phyloP scores from a whole-genome alignment of 2,329 filamentous ascomycete species.

The Clonostachys rosea region DNA sequence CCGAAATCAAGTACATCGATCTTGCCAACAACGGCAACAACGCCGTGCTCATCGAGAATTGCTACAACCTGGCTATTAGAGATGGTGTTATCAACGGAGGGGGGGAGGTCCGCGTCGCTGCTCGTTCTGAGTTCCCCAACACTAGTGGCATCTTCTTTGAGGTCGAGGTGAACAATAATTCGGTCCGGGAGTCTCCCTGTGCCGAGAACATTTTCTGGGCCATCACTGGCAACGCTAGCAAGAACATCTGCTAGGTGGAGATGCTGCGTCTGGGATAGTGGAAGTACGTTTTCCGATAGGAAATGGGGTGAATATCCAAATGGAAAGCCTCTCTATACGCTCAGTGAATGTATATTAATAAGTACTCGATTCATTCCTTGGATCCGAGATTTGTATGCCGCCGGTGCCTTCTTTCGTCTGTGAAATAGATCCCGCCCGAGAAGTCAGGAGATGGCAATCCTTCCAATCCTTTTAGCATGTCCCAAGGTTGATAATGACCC shows the following conservation, averaged over 20 bases:
- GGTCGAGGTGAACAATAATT: slow-evolving; percentile 1
- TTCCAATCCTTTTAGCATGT: too few relatives aligned
- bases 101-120: slow-evolving; percentile 1
- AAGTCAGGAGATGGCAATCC: too few relatives aligned
- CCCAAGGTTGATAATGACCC: too few relatives aligned
- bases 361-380: too few relatives aligned
- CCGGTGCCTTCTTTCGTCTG: too few relatives aligned
- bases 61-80: slow-evolving; percentile 2
- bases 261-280: too few relatives aligned
- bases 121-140: slow-evolving; percentile 4
- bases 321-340: too few relatives aligned
- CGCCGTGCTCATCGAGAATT: slow-evolving; percentile 4
- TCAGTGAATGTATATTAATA: too few relatives aligned
- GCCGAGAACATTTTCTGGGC: slow-evolving; percentile 2
- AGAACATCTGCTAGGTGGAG: slow-evolving; percentile 2
- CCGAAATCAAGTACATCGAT: slow-evolving; percentile 1
- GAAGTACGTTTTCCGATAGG: too few relatives aligned
- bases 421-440: too few relatives aligned
- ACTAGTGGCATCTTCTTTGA: slow-evolving; percentile 1
- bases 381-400: too few relatives aligned
- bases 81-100: slow-evolving; percentile 1
- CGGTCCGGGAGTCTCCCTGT: slow-evolving; percentile 1
- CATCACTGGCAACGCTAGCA: not conserved
- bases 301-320: too few relatives aligned
- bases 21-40: slow-evolving; percentile 4